phyloP scores from a whole-genome alignment of 2,329 filamentous ascomycete species.

The Alternaria infectoria region DNA sequence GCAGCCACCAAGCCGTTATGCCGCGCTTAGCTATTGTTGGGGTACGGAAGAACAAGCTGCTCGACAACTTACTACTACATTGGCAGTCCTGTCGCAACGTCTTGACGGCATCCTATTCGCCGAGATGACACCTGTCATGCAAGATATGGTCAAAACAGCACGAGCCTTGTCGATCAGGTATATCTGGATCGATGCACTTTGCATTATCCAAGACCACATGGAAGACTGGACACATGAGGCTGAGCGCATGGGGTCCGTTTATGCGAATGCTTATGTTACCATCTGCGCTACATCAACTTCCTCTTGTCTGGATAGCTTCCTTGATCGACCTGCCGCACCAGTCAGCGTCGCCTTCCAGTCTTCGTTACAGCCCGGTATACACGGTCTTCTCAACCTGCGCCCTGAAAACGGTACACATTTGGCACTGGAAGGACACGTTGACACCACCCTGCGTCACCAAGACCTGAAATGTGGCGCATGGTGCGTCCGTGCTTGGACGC shows the following conservation, averaged over 20 bases:
- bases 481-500: background rate
- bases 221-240: background rate
- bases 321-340: background rate
- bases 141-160: background rate
- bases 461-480: background rate
- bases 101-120: background rate
- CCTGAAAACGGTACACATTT: accelerated
- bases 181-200: background rate
- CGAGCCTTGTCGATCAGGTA: background rate
- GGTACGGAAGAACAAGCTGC: background rate
- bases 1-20: background rate
- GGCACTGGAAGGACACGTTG: too few species aligned
- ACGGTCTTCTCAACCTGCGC: background rate
- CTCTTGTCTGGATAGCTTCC: background rate
- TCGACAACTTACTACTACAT: background rate
- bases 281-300: background rate
- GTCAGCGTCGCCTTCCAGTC: background rate
- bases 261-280: background rate
- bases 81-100: background rate
- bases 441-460: background rate
- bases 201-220: background rate
- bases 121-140: background rate
- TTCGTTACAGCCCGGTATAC: background rate
- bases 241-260: background rate
- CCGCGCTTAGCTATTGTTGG: background rate